A percentile compares a stretch with the other conserved stretches of the same genome.
These are phyloP conservation scores for Sordaria brevicollis DNA, from an alignment of 495 filamentous ascomycete species.

Conservation along the genomic window DNA sequence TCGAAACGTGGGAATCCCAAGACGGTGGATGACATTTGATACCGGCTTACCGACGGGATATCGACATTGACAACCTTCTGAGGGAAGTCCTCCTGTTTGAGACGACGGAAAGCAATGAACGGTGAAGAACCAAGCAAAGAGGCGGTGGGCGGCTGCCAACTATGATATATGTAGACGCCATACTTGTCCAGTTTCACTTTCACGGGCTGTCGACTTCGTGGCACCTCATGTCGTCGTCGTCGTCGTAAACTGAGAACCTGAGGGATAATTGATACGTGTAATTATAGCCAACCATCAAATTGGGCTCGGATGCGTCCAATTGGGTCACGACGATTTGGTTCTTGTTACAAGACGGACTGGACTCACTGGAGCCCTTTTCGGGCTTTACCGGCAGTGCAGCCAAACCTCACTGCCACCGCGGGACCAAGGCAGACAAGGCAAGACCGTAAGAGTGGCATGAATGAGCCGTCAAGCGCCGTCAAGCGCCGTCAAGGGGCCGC, in stretches of 20 bases:
- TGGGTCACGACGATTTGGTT: neutral
- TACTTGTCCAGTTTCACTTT: neutral
- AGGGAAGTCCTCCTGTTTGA: neutral
- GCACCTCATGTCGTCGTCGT: neutral
- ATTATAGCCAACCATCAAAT: neutral
- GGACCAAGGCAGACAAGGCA: too few relatives aligned
- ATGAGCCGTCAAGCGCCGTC: neutral
- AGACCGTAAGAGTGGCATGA: neutral
- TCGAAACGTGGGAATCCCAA: neutral
- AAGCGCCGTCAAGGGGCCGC: neutral
- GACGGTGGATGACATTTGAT: neutral
- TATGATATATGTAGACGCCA: neutral
- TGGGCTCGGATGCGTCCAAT: neutral
- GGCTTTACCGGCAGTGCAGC: conserved; percentile 25
- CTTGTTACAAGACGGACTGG: conserved; percentile 5
- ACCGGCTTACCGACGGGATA: neutral
- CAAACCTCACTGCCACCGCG: conserved; percentile 10
- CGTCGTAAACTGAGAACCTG: neutral
- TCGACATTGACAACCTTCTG: too few relatives aligned
- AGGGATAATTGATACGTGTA: neutral
- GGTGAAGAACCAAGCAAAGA: neutral
- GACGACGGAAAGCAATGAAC: neutral
- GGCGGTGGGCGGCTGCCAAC: neutral
- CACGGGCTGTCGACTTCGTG: neutral
- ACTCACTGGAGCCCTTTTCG: conserved; percentile 15